Evolutionary conservation across 805 yeast genomes (phyloP).

Genomic region (Candida pseudoglaebosa): DNA sequence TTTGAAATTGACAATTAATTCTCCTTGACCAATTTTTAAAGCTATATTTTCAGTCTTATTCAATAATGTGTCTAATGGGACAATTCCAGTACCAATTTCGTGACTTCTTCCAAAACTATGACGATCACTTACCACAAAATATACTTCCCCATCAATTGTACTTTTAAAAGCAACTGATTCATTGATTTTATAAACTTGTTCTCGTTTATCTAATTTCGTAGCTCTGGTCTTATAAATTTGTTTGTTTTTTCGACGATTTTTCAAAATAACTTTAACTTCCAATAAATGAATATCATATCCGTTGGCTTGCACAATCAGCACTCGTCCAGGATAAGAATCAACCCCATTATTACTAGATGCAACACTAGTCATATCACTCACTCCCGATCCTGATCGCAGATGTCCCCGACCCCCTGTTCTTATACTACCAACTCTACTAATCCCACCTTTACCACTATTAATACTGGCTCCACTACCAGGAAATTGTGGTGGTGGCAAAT

Average conservation of each 20-base stretch:
- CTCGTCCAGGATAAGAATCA: conserved; percentile 48
- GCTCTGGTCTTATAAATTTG: conserved; percentile 64
- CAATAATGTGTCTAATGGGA: conserved; percentile 48
- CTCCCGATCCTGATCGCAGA: conserved; percentile 19
- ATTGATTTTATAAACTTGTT: conserved; percentile 49
- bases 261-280: conserved; percentile 53
- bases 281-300: conserved; percentile 35
- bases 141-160: conserved; percentile 53
- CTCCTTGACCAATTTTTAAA: conserved; percentile 35
- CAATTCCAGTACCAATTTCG: conserved; percentile 56
- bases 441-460: not conserved
- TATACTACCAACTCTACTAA: not conserved
- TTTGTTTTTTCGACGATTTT: conserved; percentile 45
- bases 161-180: conserved; percentile 70
- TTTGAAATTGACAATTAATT: conserved; percentile 37
- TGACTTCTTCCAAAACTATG: conserved; percentile 71
- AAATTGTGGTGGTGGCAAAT: conserved; percentile 37
- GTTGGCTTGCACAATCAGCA: conserved; percentile 47
- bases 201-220: conserved; percentile 41
- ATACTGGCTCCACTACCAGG: conserved; percentile 18
- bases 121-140: conserved; percentile 59
- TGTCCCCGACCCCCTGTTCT: conserved; percentile 9
- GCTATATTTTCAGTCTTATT: conserved; percentile 42
- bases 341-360: conserved; percentile 32
- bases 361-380: conserved; percentile 33